A percentile compares a stretch with the other conserved stretches of the same genome.
phyloP scores from a whole-genome alignment of 768 basidiomycete species.

The Leccinum arenicola region DNA sequence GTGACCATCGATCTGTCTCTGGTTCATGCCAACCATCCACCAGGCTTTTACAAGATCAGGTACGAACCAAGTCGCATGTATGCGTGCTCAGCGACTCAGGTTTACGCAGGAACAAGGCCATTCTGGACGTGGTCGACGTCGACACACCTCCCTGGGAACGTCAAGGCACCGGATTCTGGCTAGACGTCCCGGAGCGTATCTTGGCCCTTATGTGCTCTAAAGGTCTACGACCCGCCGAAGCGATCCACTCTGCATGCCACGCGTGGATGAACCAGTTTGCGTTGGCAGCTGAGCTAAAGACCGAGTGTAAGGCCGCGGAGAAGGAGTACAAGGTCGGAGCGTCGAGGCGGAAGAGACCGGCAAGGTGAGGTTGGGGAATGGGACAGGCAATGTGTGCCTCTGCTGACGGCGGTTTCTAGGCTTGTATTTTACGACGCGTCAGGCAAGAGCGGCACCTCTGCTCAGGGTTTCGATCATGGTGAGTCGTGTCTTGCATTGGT shows the following conservation, averaged over 20 bases:
- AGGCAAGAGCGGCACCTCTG: conserved; percentile 68
- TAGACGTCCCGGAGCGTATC: conserved; percentile 61
- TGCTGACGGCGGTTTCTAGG: conserved; percentile 33
- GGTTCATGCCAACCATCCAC: background rate
- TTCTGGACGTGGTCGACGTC: conserved; percentile 76
- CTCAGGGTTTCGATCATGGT: conserved; percentile 85
- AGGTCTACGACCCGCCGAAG: conserved; percentile 66
- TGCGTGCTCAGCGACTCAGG: background rate
- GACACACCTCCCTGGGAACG: conserved; percentile 77
- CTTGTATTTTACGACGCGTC: conserved; percentile 78
- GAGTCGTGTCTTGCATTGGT: background rate
- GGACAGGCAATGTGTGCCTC: background rate
- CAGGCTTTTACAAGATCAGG: conserved; percentile 83
- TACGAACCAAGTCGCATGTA: conserved; percentile 19
- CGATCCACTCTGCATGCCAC: conserved; percentile 84
- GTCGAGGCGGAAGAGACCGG: conserved; percentile 64
- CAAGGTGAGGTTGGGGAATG: conserved; percentile 23
- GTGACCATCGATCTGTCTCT: background rate
- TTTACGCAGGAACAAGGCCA: conserved; percentile 47
- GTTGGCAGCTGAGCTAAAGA: conserved; percentile 64
- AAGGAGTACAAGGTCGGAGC: conserved; percentile 62
- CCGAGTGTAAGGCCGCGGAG: conserved; percentile 80
- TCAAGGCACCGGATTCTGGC: conserved; percentile 73
- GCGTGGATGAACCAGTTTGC: conserved; percentile 77
- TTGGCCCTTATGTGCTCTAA: conserved; percentile 53